Conservation (phyloP, 306 rosid genomes). For the Vigna unguiculata region DNA sequence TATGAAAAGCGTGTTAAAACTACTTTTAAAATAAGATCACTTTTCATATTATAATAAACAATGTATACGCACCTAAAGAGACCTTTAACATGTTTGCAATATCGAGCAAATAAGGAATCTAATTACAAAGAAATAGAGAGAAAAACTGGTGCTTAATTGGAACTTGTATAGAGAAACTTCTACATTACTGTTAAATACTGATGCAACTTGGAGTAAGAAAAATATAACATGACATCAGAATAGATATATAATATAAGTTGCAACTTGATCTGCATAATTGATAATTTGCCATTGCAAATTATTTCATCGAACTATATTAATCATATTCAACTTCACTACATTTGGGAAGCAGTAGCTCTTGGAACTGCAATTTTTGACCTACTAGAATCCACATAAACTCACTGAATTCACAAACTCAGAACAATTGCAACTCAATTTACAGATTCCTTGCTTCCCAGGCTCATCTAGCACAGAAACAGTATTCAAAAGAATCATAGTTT, state of each 20-base stretch:
- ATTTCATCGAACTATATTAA: not conserved
- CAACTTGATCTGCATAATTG: not conserved
- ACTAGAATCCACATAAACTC: not conserved
- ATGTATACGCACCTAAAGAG: too few species aligned
- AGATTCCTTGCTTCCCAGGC: constrained; percentile 33
- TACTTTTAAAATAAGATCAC: too few species aligned
- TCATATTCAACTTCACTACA: not conserved
- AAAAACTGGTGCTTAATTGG: not conserved
- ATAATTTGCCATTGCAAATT: constrained; percentile 1
- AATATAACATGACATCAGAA: not conserved
- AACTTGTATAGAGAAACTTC: not conserved
- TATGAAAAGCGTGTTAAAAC: too few species aligned
- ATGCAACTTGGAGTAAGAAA: not conserved
- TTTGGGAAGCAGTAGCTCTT: constrained; percentile 7
- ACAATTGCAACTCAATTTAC: constrained; percentile 28
- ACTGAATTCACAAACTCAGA: constrained; percentile 15
- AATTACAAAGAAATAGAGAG: not conserved
- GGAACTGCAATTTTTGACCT: not conserved
- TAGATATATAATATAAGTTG: not conserved
- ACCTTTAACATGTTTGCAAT: too few species aligned
- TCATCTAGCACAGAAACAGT: constrained; percentile 8
- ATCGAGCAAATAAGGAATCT: too few species aligned
- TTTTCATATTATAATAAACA: too few species aligned
- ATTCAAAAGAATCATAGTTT: not conserved
- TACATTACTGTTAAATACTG: not conserved